Base-by-base conservation (phyloP, 2,329 filamentous ascomycete species). In the Metarhizium guizhouense region DNA sequence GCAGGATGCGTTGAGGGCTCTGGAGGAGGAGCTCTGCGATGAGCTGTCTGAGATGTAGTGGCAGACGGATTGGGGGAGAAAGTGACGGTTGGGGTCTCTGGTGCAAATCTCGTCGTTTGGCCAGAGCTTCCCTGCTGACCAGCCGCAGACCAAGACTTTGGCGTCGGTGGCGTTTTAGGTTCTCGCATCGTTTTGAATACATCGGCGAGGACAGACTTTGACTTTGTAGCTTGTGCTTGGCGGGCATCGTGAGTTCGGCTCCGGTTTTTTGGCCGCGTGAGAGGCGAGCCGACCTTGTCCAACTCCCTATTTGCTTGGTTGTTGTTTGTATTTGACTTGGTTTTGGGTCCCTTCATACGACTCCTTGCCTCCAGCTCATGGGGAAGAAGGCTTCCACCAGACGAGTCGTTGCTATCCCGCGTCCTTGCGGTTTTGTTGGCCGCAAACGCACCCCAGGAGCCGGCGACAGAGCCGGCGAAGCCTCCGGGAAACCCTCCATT, bases 331-430 rank as follows among this genome's bases (percentile, higher is more conserved):
- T 47, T 48, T 11, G 40, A 16, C 34, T 40, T 51, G 20, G 42
- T 18, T 42, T 42, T n/a, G 3, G 10, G 10, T 16, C n/a, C 18
- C 4, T 50, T n/a, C 14, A 20, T 45, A 20, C 51, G 54, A 10
- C 47, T 56, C 36, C 52, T 53, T 40, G 72, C 72, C 42, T 67
- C 66, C n/a, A 61, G 51, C 55, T 74, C 72, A 49, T 74, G 72
- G 3, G 72, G 72, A 6, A 74, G 65, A 42, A 74, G 61, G 2
- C 62, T 62, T 36, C 63, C 61, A 4, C 54, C 48, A 3, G 52
- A 20, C 13, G 48, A 38, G 56, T 47, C 32, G 50, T 50, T 6
- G 18, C 25, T 51, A 16, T 58, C 50, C 25, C 47, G 54, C 20
- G 38, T 51, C n/a, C 29, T 48, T 34, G 48, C 51, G 4, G 45